Base-by-base conservation (phyloP, 2,329 filamentous ascomycete species). In the Trichoderma lentiforme region DNA sequence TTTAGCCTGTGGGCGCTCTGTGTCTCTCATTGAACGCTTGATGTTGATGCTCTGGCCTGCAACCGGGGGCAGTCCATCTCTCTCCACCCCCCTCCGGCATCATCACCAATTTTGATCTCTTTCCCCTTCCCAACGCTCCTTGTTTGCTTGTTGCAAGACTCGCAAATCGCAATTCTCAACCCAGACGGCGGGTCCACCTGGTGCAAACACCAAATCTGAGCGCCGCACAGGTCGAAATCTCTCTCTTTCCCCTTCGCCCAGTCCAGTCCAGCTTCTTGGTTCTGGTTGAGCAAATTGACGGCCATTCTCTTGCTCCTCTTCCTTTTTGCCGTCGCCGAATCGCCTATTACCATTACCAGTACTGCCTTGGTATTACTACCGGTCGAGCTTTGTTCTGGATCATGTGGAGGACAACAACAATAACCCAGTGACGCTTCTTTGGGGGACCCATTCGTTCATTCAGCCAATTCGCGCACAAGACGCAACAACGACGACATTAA, bases 181-280 rank as follows among this genome's bases (percentile, higher is more conserved):
- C 60, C 68, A 70, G 68, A 70, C 68, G 68, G 68, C 68, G 58
- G 68, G 68, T 24, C 68, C 68, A 70, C 68, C 68, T 70, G 60
- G 68, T 57, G 60, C 43, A 63, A 63, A 70, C 58, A 63, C 21
- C 56, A 9, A 34, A 57, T 43, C 47, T n/a, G 58, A 32, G 51
- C 36, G 24, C 26, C 28, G 63, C 28, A 53, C 64, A 39, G 14
- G 47, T 39, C 47, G 30, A 53, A 28, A 57, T 1, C 30, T 36
- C 63, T 56, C 28, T 36, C 8, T 24, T 12, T 18, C n/a, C 6
- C 3, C 39, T n/a, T 43, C 39, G 15, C 1, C 15, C 36, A 39
- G 39, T 36, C 26, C 26, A 30, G 56, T 24, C 39, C 34, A 24
- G 14, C 57, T 34, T 12, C 24, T 60, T 51, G 24, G 34, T 18